A percentile compares a stretch with the other conserved stretches of the same genome.
Conservation (phyloP, 768 basidiomycete species). For the Ramaria sp. region DNA sequence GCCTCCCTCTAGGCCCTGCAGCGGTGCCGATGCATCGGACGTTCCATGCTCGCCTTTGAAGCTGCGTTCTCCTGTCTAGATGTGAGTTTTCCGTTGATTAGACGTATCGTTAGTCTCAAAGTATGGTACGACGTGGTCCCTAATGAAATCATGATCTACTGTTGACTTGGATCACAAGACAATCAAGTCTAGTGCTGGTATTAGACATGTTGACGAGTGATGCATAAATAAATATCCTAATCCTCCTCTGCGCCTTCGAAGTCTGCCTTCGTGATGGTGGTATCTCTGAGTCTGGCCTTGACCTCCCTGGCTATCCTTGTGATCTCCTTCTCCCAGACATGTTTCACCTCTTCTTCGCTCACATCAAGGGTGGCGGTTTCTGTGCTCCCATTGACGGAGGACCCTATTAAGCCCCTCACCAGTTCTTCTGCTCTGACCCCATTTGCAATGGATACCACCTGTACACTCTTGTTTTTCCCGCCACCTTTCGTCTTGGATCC, state of each 20-base stretch:
- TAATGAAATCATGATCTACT: no score
- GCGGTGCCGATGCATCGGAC: constrained; percentile 41
- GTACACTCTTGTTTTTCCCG: constrained; percentile 2
- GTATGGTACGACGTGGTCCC: no score
- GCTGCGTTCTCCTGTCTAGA: not conserved
- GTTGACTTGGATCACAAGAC: no score
- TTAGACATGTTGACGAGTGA: not conserved
- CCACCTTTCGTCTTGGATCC: not conserved
- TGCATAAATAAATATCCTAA: not conserved
- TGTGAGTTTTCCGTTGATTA: no score
- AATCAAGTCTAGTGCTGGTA: not conserved
- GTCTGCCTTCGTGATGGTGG: not conserved
- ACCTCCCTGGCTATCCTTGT: constrained; percentile 7
- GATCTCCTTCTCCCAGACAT: constrained; percentile 10
- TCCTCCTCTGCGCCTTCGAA: constrained; percentile 11
- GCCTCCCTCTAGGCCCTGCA: constrained; percentile 61
- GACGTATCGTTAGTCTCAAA: no score
- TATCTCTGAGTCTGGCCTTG: not conserved
- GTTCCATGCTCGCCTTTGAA: not conserved
- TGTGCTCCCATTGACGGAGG: not conserved
- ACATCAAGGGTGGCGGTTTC: constrained; percentile 6
- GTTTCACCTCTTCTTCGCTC: constrained; percentile 9
- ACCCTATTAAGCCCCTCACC: constrained; percentile 8
- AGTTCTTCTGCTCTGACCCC: constrained; percentile 10
- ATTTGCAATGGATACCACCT: constrained; percentile 7